phyloP scores from a whole-genome alignment of 805 yeast species.

The Candida ponderosae region DNA sequence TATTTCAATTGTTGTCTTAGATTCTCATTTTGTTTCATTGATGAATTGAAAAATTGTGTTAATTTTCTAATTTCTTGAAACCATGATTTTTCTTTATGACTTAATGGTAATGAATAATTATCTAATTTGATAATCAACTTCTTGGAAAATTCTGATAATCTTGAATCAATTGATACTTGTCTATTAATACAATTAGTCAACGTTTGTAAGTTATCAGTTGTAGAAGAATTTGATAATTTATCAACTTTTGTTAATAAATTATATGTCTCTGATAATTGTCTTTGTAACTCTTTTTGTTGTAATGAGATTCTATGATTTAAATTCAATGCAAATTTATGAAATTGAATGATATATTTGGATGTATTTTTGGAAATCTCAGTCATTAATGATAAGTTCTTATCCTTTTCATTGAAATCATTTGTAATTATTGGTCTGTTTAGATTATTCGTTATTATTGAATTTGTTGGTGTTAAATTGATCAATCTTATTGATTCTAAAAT shows the following conservation, averaged over 20 bases:
- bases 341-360: constrained; percentile 4
- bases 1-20: constrained; percentile 21
- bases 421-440: neutral
- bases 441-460: neutral
- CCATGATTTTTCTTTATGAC: constrained; percentile 37
- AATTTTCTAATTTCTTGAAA: constrained; percentile 31
- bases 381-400: constrained; percentile 10
- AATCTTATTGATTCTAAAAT: constrained; percentile 14
- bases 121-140: constrained; percentile 16
- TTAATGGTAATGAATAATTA: constrained; percentile 23
- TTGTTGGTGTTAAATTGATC: constrained; percentile 3
- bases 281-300: constrained; percentile 33
- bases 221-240: constrained; percentile 8
- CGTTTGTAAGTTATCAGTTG: constrained; percentile 7
- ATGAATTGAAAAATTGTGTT: constrained; percentile 22
- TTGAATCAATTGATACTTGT: constrained; percentile 24
- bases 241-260: constrained; percentile 15
- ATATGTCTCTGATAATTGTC: constrained; percentile 27
- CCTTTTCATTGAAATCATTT: neutral
- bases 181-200: constrained; percentile 18
- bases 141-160: constrained; percentile 22
- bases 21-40: constrained; percentile 19
- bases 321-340: constrained; percentile 26
- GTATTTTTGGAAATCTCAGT: constrained; percentile 16
- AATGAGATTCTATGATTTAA: constrained; percentile 27